phyloP scores from a whole-genome alignment of 163 green algal species.

The Chlorella variabilis region DNA sequence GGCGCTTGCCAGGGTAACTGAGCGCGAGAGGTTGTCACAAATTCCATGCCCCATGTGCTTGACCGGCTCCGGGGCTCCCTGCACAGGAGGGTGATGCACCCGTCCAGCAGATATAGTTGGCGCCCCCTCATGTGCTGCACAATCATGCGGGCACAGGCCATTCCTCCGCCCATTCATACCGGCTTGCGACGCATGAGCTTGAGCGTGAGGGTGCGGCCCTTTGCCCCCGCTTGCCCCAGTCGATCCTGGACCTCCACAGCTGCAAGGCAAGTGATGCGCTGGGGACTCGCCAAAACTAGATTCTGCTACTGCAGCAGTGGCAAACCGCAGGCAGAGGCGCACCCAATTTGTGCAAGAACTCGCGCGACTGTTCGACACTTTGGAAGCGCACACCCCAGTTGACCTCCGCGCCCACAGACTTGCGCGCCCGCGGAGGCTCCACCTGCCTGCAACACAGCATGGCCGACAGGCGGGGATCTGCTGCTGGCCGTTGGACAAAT shows the following conservation, averaged over 20 bases:
- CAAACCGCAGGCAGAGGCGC: not conserved
- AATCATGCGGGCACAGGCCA: too few relatives aligned
- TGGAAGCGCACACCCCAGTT: conserved; percentile 95
- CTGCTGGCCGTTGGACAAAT: not conserved
- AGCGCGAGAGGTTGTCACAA: conserved; percentile 84
- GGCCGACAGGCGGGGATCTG: too few relatives aligned
- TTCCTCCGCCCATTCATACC: too few relatives aligned
- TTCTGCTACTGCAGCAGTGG: too few relatives aligned
- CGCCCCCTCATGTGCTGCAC: too few relatives aligned
- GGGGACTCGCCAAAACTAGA: too few relatives aligned
- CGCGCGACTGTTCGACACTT: conserved; percentile 54
- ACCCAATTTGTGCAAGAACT: conserved; percentile 74
- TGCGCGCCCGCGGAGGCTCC: conserved; percentile 57
- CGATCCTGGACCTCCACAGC: conserved; percentile 59
- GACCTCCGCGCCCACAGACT: conserved; percentile 88
- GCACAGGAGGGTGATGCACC: too few relatives aligned
- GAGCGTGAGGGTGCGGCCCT: conserved; percentile 68
- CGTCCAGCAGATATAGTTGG: too few relatives aligned
- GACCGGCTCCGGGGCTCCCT: conserved; percentile 57
- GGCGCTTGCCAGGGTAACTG: conserved; percentile 55
- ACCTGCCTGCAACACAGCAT: conserved; percentile 36
- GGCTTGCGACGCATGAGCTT: conserved; percentile 75
- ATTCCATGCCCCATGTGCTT: conserved; percentile 91
- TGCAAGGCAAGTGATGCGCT: not conserved
- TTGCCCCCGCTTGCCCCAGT: conserved; percentile 46